Percentiles rank a stretch among this genome's conserved stretches.
phyloP scores from a whole-genome alignment of 2,329 filamentous ascomycete species.

The Microsporum canis region DNA sequence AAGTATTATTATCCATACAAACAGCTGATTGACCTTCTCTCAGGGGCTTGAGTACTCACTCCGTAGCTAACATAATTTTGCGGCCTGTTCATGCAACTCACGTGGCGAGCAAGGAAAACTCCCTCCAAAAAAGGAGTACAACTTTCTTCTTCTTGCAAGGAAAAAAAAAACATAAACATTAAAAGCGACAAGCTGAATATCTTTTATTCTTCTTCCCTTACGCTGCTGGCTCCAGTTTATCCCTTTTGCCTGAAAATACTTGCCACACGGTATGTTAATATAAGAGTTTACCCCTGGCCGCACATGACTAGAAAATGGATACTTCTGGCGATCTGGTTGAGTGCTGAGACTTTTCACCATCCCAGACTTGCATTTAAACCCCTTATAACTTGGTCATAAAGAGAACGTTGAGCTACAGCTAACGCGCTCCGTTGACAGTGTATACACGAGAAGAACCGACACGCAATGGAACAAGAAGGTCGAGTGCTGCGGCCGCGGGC shows the following conservation, averaged over 20 bases:
- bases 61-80: too few relatives aligned
- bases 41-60: too few relatives aligned
- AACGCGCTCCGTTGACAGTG: not conserved
- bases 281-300: not conserved
- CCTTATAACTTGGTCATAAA: not conserved
- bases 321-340: not conserved
- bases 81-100: too few relatives aligned
- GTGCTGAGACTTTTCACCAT: not conserved
- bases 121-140: too few relatives aligned
- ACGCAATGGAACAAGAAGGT: conserved; percentile 18
- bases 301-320: not conserved
- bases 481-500: conserved; percentile 11
- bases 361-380: not conserved
- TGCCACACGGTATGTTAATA: too few relatives aligned
- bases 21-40: too few relatives aligned
- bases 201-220: not conserved
- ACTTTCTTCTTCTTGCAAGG: too few relatives aligned
- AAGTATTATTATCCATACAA: too few relatives aligned
- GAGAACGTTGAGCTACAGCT: not conserved
- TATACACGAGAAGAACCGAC: not conserved
- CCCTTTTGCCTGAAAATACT: not conserved
- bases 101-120: too few relatives aligned
- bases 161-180: too few relatives aligned
- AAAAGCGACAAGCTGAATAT: too few relatives aligned
- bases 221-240: not conserved